Percentiles rank a stretch among this genome's conserved stretches.
These are phyloP conservation scores for Trypanosomatidae sp. DNA, from an alignment of 208 protist genomes.

Conservation along the genomic window DNA sequence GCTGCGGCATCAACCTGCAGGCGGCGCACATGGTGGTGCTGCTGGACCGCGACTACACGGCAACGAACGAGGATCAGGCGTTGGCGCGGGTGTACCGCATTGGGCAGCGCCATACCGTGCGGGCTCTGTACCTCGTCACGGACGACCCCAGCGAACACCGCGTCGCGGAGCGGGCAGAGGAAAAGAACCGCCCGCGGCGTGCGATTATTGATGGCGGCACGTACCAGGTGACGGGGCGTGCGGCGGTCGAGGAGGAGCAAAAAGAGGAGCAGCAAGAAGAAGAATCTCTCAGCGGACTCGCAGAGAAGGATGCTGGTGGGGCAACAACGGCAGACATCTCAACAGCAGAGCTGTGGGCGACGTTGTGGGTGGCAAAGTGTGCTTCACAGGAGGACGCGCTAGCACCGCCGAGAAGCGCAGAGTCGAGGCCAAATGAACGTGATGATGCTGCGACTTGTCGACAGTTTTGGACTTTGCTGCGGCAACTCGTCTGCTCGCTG, in stretches of 20 bases:
- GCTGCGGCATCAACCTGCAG: conserved; percentile 97
- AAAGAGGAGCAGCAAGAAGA: not conserved
- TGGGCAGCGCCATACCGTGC: conserved; percentile 96
- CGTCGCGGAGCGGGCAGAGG: conserved; percentile 33
- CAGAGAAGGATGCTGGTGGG: too few species aligned
- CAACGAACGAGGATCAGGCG: conserved; percentile 96
- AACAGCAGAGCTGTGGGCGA: too few species aligned
- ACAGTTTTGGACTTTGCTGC: not conserved
- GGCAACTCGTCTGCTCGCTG: conserved; percentile 20
- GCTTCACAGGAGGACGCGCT: too few species aligned
- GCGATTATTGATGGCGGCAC: conserved; percentile 53
- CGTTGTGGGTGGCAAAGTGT: too few species aligned
- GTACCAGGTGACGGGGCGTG: conserved; percentile 36
- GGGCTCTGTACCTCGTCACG: conserved; percentile 93
- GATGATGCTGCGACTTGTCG: too few species aligned
- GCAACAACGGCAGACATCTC: too few species aligned
- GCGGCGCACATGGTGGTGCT: conserved; percentile 96
- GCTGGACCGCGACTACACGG: conserved; percentile 97
- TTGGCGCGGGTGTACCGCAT: conserved; percentile 96
- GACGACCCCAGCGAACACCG: conserved; percentile 50
- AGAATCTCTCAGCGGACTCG: not conserved
- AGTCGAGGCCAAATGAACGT: too few species aligned
- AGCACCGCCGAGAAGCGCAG: too few species aligned
- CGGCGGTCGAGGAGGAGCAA: not conserved
- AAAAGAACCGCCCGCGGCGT: conserved; percentile 52